These are phyloP conservation scores for Leccinum arenicola DNA, from an alignment of 768 basidiomycete species.

Conservation along the genomic window DNA sequence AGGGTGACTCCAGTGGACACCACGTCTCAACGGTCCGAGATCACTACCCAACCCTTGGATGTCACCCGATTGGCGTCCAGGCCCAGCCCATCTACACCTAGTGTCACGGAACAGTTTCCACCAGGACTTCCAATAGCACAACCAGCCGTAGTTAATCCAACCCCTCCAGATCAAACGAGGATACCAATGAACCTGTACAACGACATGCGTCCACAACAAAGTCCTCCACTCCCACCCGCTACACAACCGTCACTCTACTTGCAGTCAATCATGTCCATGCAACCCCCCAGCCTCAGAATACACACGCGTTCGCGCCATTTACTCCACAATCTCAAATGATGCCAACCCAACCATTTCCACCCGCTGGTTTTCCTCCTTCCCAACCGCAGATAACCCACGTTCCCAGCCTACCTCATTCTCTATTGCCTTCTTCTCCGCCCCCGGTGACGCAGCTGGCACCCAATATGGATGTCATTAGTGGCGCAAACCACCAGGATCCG, in stretches of 20 bases:
- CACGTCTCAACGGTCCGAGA: conserved; percentile 9
- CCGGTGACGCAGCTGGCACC: conserved; percentile 13
- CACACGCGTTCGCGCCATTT: conserved; percentile 12
- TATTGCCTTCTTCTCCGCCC: conserved; percentile 16
- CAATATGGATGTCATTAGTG: conserved; percentile 8
- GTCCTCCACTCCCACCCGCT: conserved; percentile 2
- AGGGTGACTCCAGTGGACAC: conserved; percentile 49
- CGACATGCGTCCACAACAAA: background rate
- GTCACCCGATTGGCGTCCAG: background rate
- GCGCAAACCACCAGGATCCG: conserved; percentile 13
- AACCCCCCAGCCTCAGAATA: conserved; percentile 18
- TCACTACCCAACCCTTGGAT: conserved; percentile 1
- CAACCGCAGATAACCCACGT: conserved; percentile 15
- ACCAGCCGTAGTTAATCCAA: background rate
- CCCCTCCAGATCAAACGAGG: conserved; percentile 4
- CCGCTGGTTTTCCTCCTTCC: conserved; percentile 11
- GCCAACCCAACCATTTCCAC: conserved; percentile 18
- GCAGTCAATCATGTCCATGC: conserved; percentile 12
- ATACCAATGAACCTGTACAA: background rate
- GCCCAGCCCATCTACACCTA: background rate
- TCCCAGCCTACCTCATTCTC: conserved; percentile 9
- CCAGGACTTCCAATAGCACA: background rate
- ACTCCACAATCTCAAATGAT: conserved; percentile 16
- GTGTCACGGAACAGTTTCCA: background rate
- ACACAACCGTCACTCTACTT: conserved; percentile 10